Evolutionary conservation across 1,284 basidiomycete species (phyloP).

Genomic region (Pyrrhoderma lamaoense): DNA sequence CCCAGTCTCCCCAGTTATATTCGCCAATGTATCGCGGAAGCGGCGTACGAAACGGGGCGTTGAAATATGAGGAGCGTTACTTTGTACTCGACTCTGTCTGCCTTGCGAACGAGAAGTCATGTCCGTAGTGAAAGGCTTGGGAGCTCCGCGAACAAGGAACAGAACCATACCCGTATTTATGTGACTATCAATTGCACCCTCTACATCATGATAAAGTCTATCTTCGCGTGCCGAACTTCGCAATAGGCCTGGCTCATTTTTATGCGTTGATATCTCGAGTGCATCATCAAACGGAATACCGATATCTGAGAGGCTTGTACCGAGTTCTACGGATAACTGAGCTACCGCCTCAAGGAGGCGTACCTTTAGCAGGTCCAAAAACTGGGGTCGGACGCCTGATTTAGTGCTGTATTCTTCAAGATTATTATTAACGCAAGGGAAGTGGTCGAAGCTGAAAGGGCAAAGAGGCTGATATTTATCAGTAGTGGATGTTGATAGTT

Average conservation of each 20-base stretch:
- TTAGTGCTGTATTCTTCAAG: neutral
- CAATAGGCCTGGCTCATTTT: slow-evolving; percentile 8
- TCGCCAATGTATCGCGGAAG: slow-evolving; percentile 13
- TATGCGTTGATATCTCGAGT: slow-evolving; percentile 11
- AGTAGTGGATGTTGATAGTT: neutral
- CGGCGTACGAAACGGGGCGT: slow-evolving; percentile 11
- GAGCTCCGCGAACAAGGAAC: slow-evolving; percentile 11
- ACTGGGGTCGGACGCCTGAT: neutral
- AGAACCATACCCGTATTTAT: slow-evolving; percentile 2
- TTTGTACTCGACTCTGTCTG: neutral
- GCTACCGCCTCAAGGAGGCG: slow-evolving; percentile 11
- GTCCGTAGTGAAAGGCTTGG: neutral
- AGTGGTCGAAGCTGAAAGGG: neutral
- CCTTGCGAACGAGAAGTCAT: neutral
- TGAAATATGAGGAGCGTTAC: slow-evolving; percentile 9
- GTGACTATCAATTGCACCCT: slow-evolving; percentile 3
- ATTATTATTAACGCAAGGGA: neutral
- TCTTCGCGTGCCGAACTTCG: too few relatives aligned
- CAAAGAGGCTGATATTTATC: slow-evolving; percentile 8
- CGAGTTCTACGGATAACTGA: slow-evolving; percentile 12
- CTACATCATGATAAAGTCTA: neutral
- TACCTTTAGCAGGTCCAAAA: slow-evolving; percentile 2
- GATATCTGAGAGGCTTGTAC: slow-evolving; percentile 3
- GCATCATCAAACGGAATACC: slow-evolving; percentile 8
- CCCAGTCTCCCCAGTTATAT: slow-evolving; percentile 5